These are phyloP conservation scores for Blastocystis sp. DNA, from an alignment of 352 stramenopile genomes.

Conservation along the genomic window DNA sequence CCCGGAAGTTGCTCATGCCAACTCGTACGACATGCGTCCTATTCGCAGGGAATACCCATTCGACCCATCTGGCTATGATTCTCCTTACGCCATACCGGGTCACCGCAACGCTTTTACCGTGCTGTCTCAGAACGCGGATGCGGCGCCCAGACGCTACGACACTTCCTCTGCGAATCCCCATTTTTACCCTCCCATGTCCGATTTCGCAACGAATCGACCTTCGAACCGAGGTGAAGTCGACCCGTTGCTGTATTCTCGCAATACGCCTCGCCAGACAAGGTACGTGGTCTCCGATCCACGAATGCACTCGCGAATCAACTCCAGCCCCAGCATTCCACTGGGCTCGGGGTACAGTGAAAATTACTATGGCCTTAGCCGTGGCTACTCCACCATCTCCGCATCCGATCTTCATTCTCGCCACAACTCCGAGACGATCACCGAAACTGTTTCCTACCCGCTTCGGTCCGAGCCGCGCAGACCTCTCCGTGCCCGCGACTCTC, in stretches of 20 bases:
- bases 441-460: not conserved
- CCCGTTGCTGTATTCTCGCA: not conserved
- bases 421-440: not conserved
- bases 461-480: not conserved
- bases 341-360: not conserved
- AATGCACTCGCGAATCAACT: not conserved
- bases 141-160: not conserved
- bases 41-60: not conserved
- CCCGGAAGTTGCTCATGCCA: not conserved
- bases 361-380: not conserved
- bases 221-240: not conserved
- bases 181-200: not conserved
- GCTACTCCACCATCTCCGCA: not conserved
- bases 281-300: not conserved
- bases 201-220: not conserved
- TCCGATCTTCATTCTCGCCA: not conserved
- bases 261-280: not conserved
- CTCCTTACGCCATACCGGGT: not conserved
- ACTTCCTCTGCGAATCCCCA: not conserved
- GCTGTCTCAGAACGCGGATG: not conserved
- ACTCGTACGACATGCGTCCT: not conserved
- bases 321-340: not conserved
- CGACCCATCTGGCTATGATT: not conserved
- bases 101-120: not conserved
- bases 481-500: not conserved